Evolutionary conservation across 2,329 filamentous ascomycete species (phyloP).

Genomic region (Dothistroma pini): DNA sequence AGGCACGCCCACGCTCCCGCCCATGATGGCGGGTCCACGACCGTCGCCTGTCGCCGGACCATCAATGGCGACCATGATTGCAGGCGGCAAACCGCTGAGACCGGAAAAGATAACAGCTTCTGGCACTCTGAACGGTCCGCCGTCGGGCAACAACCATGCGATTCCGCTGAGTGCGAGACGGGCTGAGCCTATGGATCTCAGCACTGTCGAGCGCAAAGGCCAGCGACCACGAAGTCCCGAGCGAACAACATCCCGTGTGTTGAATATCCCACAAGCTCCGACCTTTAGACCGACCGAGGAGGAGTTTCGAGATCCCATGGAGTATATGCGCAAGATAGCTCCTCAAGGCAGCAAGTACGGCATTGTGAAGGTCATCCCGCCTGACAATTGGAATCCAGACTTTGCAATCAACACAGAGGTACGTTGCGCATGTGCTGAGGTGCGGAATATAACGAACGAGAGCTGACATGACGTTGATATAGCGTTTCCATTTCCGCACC

Average conservation of each 20-base stretch:
- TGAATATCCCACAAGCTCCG: constrained; percentile 83
- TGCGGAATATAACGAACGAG: neutral
- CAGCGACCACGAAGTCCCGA: constrained; percentile 62
- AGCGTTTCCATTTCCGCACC: constrained; percentile 97
- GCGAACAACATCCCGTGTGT: constrained; percentile 54
- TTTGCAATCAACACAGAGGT: constrained; percentile 98
- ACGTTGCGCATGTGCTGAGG: constrained; percentile 34
- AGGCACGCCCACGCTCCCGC: constrained; percentile 10
- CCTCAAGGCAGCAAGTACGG: constrained; percentile 84
- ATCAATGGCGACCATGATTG: constrained; percentile 6
- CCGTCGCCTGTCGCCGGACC: constrained; percentile 17
- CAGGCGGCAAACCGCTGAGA: constrained; percentile 14
- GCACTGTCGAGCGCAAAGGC: constrained; percentile 86
- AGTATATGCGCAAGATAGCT: constrained; percentile 88
- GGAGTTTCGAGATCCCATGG: constrained; percentile 90
- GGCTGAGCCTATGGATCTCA: constrained; percentile 71
- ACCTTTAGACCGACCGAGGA: constrained; percentile 87
- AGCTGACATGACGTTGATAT: constrained; percentile 29
- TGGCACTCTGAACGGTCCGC: constrained; percentile 36
- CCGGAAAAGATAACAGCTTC: constrained; percentile 24
- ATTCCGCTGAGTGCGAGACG: constrained; percentile 63
- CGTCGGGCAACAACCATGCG: constrained; percentile 38
- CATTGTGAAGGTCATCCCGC: constrained; percentile 93
- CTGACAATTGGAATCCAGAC: constrained; percentile 86
- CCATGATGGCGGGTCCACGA: constrained; percentile 4